Percentiles rank a stretch among this genome's conserved stretches.
Evolutionary conservation across 495 filamentous ascomycete species (phyloP).

Genomic region (Penicillium desertorum): DNA sequence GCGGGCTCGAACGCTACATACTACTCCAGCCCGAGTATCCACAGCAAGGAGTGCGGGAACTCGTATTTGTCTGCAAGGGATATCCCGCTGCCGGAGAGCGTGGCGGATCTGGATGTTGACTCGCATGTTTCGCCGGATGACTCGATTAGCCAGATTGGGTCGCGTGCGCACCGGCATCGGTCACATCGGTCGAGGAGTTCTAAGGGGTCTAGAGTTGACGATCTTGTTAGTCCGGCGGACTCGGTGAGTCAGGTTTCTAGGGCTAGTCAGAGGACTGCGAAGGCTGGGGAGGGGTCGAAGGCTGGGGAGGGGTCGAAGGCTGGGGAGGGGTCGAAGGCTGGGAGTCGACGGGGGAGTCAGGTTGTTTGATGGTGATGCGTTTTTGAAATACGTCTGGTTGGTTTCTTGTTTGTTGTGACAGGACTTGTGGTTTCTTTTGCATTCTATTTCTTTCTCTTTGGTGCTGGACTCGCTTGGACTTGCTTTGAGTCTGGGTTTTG

Average conservation of each 20-base stretch:
- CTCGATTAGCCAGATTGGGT: slow-evolving; percentile 41
- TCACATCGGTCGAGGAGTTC: slow-evolving; percentile 31
- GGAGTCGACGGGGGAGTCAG: slow-evolving; percentile 37
- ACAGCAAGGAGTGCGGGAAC: slow-evolving; percentile 14
- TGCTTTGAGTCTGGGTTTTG: slow-evolving; percentile 1
- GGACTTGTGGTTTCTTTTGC: neutral
- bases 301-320: slow-evolving; percentile 38
- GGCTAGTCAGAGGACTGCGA: slow-evolving; percentile 40
- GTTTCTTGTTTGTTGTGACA: neutral
- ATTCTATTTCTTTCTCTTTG: slow-evolving; percentile 4
- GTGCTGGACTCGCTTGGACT: neutral
- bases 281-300: slow-evolving; percentile 36
- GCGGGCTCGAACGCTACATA: slow-evolving; percentile 18
- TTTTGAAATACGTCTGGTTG: neutral
- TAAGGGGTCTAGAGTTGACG: slow-evolving; percentile 35
- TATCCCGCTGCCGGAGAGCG: slow-evolving; percentile 52
- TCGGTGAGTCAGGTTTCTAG: slow-evolving; percentile 63
- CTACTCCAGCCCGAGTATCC: slow-evolving; percentile 21
- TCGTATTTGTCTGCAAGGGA: slow-evolving; percentile 36
- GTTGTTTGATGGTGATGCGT: slow-evolving; percentile 21
- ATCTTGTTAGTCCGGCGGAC: slow-evolving; percentile 59
- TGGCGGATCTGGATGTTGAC: slow-evolving; percentile 37
- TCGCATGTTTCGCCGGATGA: slow-evolving; percentile 39
- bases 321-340: slow-evolving; percentile 30
- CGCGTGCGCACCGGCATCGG: slow-evolving; percentile 9